Percentiles rank a stretch among this genome's conserved stretches.
These are phyloP conservation scores for Camillea tinctor DNA, from an alignment of 2,329 filamentous ascomycete species.

Conservation along the genomic window DNA sequence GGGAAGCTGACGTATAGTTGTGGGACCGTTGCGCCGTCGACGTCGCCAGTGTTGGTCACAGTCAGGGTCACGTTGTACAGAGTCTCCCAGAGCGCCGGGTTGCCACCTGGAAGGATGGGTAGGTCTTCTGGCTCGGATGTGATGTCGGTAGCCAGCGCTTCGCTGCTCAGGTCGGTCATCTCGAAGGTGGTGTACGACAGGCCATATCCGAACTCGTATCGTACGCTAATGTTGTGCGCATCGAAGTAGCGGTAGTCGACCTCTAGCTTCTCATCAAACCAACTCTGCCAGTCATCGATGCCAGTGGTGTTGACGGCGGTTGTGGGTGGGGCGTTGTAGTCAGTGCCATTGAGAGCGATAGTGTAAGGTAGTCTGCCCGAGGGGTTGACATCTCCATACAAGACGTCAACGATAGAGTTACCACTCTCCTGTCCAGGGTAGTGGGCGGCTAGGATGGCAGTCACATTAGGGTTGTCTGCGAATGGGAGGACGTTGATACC, in stretches of 20 bases:
- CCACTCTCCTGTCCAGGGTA: slow-evolving; percentile 62
- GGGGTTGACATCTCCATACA: slow-evolving; percentile 61
- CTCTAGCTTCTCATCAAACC: slow-evolving; percentile 63
- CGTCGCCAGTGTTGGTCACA: slow-evolving; percentile 50
- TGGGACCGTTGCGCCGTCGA: slow-evolving; percentile 48
- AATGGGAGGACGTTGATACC: slow-evolving; percentile 56
- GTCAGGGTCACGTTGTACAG: slow-evolving; percentile 47
- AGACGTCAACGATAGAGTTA: slow-evolving; percentile 58
- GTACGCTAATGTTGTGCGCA: slow-evolving; percentile 54
- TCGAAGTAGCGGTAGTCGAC: slow-evolving; percentile 69
- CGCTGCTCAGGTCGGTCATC: slow-evolving; percentile 46
- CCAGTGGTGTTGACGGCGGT: slow-evolving; percentile 38
- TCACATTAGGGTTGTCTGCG: slow-evolving; percentile 58
- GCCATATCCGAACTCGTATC: slow-evolving; percentile 66
- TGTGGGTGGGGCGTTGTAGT: slow-evolving; percentile 43
- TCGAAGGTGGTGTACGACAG: slow-evolving; percentile 52
- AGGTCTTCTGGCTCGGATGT: slow-evolving; percentile 29
- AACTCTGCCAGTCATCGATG: slow-evolving; percentile 41
- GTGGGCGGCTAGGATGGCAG: slow-evolving; percentile 59
- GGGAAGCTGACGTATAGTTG: slow-evolving; percentile 55
- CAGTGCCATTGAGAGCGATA: slow-evolving; percentile 56
- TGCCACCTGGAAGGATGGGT: slow-evolving; percentile 49
- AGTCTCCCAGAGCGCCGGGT: slow-evolving; percentile 51
- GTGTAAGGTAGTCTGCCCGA: slow-evolving; percentile 66
- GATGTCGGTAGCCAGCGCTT: slow-evolving; percentile 22